Evolutionary conservation across 345 rosid species (phyloP).

Genomic region (Pugionium dolabratum): DNA sequence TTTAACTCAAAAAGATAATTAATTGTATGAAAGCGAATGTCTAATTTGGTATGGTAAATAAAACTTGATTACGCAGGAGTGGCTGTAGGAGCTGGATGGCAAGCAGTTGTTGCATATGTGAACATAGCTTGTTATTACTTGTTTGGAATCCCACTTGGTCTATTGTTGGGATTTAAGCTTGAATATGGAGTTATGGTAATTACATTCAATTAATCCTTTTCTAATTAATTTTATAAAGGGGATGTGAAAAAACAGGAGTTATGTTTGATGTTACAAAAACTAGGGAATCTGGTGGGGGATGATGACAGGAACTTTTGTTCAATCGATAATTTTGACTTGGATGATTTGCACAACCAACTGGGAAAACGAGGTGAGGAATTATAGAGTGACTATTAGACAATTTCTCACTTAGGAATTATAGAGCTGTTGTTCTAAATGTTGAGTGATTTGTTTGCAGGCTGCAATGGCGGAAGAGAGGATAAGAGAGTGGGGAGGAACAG

Average conservation of each 20-base stretch:
- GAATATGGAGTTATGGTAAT: slow-evolving; percentile 60
- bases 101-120: slow-evolving; percentile 63
- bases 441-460: slow-evolving; percentile 51
- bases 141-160: slow-evolving; percentile 70
- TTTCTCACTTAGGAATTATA: neutral
- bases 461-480: slow-evolving; percentile 64
- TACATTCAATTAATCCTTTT: neutral
- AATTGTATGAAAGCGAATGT: no score
- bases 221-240: neutral
- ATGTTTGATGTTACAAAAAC: neutral
- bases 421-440: neutral
- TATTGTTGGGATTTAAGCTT: slow-evolving; percentile 66
- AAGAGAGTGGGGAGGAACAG: slow-evolving; percentile 62
- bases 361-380: slow-evolving; percentile 55
- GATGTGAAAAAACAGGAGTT: neutral
- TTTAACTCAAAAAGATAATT: neutral
- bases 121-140: slow-evolving; percentile 74
- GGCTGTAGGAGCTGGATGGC: slow-evolving; percentile 91
- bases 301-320: slow-evolving; percentile 68
- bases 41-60: neutral
- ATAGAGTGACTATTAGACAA: neutral
- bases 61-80: slow-evolving; percentile 50
- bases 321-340: slow-evolving; percentile 54
- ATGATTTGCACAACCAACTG: slow-evolving; percentile 53
- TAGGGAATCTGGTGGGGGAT: slow-evolving; percentile 88